Evolutionary conservation across 805 yeast species (phyloP), one percentile per base, ranked within the genome.

Genomic region (Kuraishia borneana): DNA sequence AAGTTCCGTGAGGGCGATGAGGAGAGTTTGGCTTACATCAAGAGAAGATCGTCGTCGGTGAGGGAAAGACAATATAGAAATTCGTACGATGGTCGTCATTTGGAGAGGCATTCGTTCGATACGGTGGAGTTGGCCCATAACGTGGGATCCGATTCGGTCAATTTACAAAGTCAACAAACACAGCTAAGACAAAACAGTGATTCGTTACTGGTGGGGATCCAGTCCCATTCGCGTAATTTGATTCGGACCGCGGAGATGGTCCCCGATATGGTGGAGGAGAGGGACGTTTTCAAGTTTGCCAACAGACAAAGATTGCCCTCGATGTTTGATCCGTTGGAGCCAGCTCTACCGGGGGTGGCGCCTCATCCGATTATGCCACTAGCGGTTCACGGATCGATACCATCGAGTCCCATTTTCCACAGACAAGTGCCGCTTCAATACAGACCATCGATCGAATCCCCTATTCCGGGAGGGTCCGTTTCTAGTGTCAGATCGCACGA

Each of bases 261-360:
- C 6, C 28, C 28, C 16, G 28, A 25, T 6, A 6, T 25, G 13
- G 13, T 25, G 16, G 28, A n/a, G n/a, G n/a, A n/a, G n/a, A n/a
- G n/a, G n/a, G n/a, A n/a, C 16, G 13, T 7, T 6, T 25, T 25
- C 28, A 25, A 25, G 16, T 25, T 25, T 13, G 13, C 7, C 16
- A 25, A 53, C 18, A 51, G 68, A 34, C 65, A 56, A 23, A 47
- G 76, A 40, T 56, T 61, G 36, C 73, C 73, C 3, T 68, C 73
- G 8, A 51, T 69, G 26, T 56, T 65, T 22, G 76, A 70, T 41
- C 76, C 76, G 1, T 54, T 69, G 36, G 69, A 70, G 2, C 64
- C 70, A 2, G 59, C 47, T 3, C 65, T 67, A 25, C 16, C 12
- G 13, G 13, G 28, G n/a, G n/a, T n/a, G n/a, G n/a, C n/a, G n/a